Percentiles rank a stretch among this genome's conserved stretches.
These are phyloP conservation scores for Suhomyces bokatorum DNA, from an alignment of 1,139 yeast genomes.

Conservation along the genomic window DNA sequence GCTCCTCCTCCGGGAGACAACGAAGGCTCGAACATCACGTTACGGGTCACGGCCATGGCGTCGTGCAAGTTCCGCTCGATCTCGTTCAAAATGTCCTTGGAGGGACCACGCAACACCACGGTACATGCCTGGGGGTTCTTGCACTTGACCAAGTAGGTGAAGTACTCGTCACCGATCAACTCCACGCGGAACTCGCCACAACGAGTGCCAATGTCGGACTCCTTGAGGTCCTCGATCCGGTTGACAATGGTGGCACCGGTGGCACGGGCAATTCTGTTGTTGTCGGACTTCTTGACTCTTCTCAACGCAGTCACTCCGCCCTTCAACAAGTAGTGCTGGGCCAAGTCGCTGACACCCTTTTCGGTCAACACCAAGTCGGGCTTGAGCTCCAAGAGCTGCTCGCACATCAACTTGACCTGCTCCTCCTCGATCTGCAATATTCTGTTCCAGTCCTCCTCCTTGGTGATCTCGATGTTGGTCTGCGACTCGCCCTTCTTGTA, in stretches of 20 bases:
- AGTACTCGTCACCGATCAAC: conserved; percentile 96
- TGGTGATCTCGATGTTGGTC: conserved; percentile 94
- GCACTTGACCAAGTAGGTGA: conserved; percentile 81
- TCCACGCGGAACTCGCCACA: conserved; percentile 94
- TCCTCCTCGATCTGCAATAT: conserved; percentile 96
- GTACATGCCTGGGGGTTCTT: conserved; percentile 92
- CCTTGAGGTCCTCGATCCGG: conserved; percentile 91
- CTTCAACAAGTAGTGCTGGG: conserved; percentile 92
- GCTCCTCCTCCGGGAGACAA: conserved; percentile 99
- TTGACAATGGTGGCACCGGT: conserved; percentile 98
- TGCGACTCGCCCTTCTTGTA: conserved; percentile 99
- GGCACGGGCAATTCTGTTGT: conserved; percentile 94
- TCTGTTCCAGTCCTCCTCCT: conserved; percentile 96
- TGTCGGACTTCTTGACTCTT: conserved; percentile 94
- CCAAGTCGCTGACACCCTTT: conserved; percentile 97
- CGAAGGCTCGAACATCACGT: conserved; percentile 92
- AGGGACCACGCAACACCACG: conserved; percentile 88
- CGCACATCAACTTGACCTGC: conserved; percentile 87
- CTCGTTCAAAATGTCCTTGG: conserved; percentile 94
- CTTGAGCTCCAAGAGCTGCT: conserved; percentile 76
- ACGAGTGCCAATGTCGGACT: conserved; percentile 80
- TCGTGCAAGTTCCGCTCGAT: conserved; percentile 96
- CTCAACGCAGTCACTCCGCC: conserved; percentile 92
- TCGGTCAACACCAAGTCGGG: conserved; percentile 97
- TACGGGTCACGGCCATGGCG: conserved; percentile 97